phyloP scores from a whole-genome alignment of 305 asterid genomes.

The Withania somnifera region DNA sequence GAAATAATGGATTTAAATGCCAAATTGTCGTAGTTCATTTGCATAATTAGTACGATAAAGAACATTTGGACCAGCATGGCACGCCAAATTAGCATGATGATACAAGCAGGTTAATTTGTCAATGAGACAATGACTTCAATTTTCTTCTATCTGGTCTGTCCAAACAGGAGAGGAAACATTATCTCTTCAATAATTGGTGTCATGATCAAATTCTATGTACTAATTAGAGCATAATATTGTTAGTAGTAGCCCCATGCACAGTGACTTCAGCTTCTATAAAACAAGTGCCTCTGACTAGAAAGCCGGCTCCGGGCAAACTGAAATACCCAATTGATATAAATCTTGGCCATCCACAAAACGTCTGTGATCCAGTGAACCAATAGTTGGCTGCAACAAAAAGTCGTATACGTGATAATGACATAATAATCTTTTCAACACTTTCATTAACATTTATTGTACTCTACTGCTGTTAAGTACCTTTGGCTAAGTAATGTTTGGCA shows the following conservation, averaged over 20 bases:
- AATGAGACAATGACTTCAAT: not conserved
- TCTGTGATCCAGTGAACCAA: slow-evolving; percentile 43
- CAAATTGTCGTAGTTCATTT: not conserved
- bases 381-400: slow-evolving; percentile 36
- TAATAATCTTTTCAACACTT: not conserved
- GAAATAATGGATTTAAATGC: not conserved
- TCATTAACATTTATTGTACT: not conserved
- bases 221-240: not conserved
- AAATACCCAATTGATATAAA: slow-evolving; percentile 32
- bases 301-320: slow-evolving; percentile 9
- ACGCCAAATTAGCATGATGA: not conserved
- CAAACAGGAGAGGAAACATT: not conserved
- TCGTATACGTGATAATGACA: not conserved
- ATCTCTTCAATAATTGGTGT: not conserved
- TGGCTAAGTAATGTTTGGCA: slow-evolving; percentile 25
- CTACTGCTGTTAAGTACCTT: slow-evolving; percentile 19
- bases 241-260: slow-evolving; percentile 32
- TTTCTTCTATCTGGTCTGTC: not conserved
- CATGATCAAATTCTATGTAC: not conserved
- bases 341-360: slow-evolving; percentile 54
- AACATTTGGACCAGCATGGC: not conserved
- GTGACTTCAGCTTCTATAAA: slow-evolving; percentile 49
- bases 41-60: not conserved
- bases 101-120: not conserved
- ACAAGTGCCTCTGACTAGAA: slow-evolving; percentile 29